Evolutionary conservation across 2,329 filamentous ascomycete genomes (phyloP).

Genomic region (Pyricularia sp.): DNA sequence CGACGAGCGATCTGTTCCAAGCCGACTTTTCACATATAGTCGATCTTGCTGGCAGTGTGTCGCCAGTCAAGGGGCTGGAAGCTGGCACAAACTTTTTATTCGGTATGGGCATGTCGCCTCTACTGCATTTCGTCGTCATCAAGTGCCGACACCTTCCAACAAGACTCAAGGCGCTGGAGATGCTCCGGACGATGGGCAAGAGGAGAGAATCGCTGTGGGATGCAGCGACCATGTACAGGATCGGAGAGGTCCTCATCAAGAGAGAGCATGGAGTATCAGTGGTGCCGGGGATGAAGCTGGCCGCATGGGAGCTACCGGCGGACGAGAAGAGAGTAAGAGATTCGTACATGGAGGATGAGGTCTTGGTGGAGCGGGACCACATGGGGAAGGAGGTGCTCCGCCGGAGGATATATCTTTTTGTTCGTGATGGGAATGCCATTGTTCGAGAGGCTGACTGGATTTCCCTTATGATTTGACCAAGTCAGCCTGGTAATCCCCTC

Average conservation of each 20-base stretch:
- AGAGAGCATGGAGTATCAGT: background rate
- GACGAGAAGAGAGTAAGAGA: background rate
- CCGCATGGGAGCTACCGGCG: background rate
- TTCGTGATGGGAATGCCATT: background rate
- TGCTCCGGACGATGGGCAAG: conserved; percentile 16
- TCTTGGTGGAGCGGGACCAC: background rate
- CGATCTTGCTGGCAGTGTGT: conserved; percentile 21
- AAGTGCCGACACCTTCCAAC: conserved; percentile 32
- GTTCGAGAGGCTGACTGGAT: background rate
- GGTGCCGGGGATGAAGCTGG: background rate
- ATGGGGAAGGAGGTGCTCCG: background rate
- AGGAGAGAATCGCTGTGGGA: background rate
- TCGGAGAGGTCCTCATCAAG: background rate
- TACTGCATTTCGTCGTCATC: conserved; percentile 29
- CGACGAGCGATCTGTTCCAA: conserved; percentile 23
- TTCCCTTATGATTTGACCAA: background rate
- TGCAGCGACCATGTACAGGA: background rate
- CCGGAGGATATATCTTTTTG: background rate
- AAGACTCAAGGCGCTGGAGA: conserved; percentile 25
- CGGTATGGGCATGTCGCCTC: conserved; percentile 30
- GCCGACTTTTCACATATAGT: conserved; percentile 22
- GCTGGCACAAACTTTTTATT: conserved; percentile 24
- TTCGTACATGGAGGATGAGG: background rate
- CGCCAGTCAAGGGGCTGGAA: background rate
- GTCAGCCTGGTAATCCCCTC: background rate